These are phyloP conservation scores for Metarhizium humberi DNA, from an alignment of 2,329 filamentous ascomycete genomes.

Conservation along the genomic window DNA sequence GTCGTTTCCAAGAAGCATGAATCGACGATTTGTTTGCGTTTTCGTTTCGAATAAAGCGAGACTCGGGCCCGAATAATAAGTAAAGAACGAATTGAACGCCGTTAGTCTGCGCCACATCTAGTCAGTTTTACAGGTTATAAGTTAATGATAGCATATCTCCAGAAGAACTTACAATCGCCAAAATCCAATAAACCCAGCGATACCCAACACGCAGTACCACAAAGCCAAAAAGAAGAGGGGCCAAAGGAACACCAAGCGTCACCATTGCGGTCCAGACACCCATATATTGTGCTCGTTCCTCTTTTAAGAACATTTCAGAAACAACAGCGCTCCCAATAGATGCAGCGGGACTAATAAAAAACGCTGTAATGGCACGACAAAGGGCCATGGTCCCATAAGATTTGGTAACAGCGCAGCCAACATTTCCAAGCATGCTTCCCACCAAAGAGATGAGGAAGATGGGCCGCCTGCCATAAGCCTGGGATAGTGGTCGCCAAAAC, in stretches of 20 bases:
- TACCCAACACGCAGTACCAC: slow-evolving; percentile 43
- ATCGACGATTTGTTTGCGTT: neutral
- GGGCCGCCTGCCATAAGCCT: slow-evolving; percentile 42
- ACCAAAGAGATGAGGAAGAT: slow-evolving; percentile 41
- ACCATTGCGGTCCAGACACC: slow-evolving; percentile 14
- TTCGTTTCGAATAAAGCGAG: slow-evolving; percentile 7
- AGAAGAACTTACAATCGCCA: slow-evolving; percentile 36
- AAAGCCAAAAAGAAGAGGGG: slow-evolving; percentile 28
- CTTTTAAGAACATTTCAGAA: slow-evolving; percentile 10
- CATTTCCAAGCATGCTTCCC: slow-evolving; percentile 36
- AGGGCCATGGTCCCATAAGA: slow-evolving; percentile 38
- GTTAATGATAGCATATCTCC: too few species aligned
- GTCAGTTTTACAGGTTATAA: too few species aligned
- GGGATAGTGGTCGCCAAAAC: slow-evolving; percentile 46
- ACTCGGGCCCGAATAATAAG: slow-evolving; percentile 11
- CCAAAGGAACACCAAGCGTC: slow-evolving; percentile 17
- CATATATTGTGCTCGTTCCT: slow-evolving; percentile 9
- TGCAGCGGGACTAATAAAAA: slow-evolving; percentile 44
- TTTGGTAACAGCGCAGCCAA: slow-evolving; percentile 39
- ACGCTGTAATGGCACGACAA: slow-evolving; percentile 39
- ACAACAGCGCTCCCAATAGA: slow-evolving; percentile 12
- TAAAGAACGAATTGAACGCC: slow-evolving; percentile 10
- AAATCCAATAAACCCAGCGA: slow-evolving; percentile 49
- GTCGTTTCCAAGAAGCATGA: neutral
- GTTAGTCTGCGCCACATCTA: slow-evolving; percentile 7